Percentiles rank a stretch among this genome's conserved stretches.
phyloP scores from a whole-genome alignment of 495 filamentous ascomycete genomes.

The Trichoderma gamsii region DNA sequence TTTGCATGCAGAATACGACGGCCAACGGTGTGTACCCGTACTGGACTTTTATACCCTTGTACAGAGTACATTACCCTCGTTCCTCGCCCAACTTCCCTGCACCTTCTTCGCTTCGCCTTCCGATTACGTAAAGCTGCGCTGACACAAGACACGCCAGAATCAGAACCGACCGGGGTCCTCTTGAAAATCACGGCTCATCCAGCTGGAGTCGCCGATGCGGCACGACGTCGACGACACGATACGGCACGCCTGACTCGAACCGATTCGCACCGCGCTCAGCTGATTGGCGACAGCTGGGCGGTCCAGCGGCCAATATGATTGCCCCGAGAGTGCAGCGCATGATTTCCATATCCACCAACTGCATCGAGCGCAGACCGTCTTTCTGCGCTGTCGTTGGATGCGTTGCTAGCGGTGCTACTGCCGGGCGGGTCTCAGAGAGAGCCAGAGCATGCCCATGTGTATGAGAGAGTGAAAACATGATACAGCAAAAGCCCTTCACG shows the following conservation, averaged over 20 bases:
- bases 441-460: too few species aligned
- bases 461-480: background rate
- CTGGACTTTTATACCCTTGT: too few species aligned
- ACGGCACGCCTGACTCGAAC: background rate
- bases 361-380: background rate
- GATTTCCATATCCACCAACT: background rate
- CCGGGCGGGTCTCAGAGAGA: background rate
- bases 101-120: too few species aligned
- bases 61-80: too few species aligned
- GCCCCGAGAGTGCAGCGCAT: background rate
- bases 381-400: slow-evolving; percentile 7
- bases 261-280: background rate
- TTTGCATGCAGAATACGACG: too few species aligned
- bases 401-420: background rate
- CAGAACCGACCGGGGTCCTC: too few species aligned
- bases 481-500: too few species aligned
- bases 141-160: too few species aligned
- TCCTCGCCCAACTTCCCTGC: too few species aligned
- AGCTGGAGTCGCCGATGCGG: background rate
- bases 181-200: background rate
- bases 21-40: too few species aligned
- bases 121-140: too few species aligned
- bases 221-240: background rate
- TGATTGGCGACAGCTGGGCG: background rate
- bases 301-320: background rate